Evolutionary conservation across 495 filamentous ascomycete species (phyloP).

Genomic region (Hypoxylon rickii): DNA sequence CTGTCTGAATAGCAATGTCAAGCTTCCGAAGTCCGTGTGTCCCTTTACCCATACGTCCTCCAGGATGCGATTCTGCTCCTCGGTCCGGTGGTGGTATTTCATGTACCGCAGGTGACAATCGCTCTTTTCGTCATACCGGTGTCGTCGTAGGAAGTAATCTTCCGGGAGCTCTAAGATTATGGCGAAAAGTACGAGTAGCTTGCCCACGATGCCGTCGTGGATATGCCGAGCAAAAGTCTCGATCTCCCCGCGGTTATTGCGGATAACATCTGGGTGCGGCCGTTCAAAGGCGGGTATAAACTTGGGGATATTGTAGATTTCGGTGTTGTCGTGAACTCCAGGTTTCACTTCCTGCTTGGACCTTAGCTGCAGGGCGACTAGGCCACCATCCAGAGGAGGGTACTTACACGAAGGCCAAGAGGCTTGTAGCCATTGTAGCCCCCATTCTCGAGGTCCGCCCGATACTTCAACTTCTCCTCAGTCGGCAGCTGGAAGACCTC

Average conservation of each 20-base stretch:
- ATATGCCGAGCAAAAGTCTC: conserved; percentile 55
- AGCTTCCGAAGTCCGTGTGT: conserved; percentile 60
- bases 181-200: conserved; percentile 55
- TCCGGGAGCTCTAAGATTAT: conserved; percentile 58
- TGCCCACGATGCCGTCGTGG: conserved; percentile 50
- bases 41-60: conserved; percentile 47
- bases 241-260: conserved; percentile 43
- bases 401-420: conserved; percentile 35
- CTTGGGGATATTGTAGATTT: conserved; percentile 59
- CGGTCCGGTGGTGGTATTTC: conserved; percentile 53
- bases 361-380: not conserved
- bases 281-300: conserved; percentile 47
- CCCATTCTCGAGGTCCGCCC: conserved; percentile 39
- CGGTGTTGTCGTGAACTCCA: conserved; percentile 52
- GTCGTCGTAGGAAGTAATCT: conserved; percentile 52
- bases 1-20: conserved; percentile 61
- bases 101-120: conserved; percentile 60
- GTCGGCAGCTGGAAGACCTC: conserved; percentile 59
- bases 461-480: conserved; percentile 49
- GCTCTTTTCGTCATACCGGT: conserved; percentile 54
- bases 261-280: conserved; percentile 40
- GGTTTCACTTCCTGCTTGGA: conserved; percentile 42
- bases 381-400: not conserved
- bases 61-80: conserved; percentile 45
- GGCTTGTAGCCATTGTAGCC: conserved; percentile 43